Evolutionary conservation across 2,329 filamentous ascomycete species (phyloP).

Genomic region (Penicillium sp.): DNA sequence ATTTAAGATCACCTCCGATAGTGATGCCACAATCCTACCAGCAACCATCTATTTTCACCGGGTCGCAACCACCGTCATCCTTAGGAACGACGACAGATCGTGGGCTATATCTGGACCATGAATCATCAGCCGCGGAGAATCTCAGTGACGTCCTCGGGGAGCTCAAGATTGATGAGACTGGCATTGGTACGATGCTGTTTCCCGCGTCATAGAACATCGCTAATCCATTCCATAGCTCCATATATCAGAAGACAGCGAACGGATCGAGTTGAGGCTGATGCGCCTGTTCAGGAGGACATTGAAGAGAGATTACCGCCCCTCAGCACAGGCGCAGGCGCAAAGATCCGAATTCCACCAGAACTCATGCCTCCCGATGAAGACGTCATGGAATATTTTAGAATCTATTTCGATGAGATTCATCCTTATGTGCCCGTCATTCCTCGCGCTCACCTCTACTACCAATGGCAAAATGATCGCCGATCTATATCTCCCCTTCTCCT

Average conservation of each 20-base stretch:
- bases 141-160: slow-evolving; percentile 77
- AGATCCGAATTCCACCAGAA: slow-evolving; percentile 81
- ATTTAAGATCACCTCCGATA: slow-evolving; percentile 30
- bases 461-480: slow-evolving; percentile 79
- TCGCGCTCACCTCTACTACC: slow-evolving; percentile 73
- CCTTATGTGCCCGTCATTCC: slow-evolving; percentile 89
- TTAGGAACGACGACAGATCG: slow-evolving; percentile 33
- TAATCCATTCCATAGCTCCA: slow-evolving; percentile 53
- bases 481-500: slow-evolving; percentile 82
- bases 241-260: slow-evolving; percentile 68
- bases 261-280: slow-evolving; percentile 47
- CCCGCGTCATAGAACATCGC: slow-evolving; percentile 6
- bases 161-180: slow-evolving; percentile 78
- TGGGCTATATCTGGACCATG: slow-evolving; percentile 53
- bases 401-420: slow-evolving; percentile 86
- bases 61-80: slow-evolving; percentile 22
- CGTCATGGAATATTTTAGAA: slow-evolving; percentile 75
- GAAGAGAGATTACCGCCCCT: slow-evolving; percentile 65
- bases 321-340: slow-evolving; percentile 62
- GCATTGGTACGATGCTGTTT: slow-evolving; percentile 60
- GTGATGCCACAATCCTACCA: slow-evolving; percentile 27
- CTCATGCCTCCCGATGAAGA: slow-evolving; percentile 87
- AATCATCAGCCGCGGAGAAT: slow-evolving; percentile 63
- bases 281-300: slow-evolving; percentile 60
- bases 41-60: slow-evolving; percentile 25